Base-by-base conservation (phyloP, 306 rosid genomes). In the Vigna hirtella region DNA sequence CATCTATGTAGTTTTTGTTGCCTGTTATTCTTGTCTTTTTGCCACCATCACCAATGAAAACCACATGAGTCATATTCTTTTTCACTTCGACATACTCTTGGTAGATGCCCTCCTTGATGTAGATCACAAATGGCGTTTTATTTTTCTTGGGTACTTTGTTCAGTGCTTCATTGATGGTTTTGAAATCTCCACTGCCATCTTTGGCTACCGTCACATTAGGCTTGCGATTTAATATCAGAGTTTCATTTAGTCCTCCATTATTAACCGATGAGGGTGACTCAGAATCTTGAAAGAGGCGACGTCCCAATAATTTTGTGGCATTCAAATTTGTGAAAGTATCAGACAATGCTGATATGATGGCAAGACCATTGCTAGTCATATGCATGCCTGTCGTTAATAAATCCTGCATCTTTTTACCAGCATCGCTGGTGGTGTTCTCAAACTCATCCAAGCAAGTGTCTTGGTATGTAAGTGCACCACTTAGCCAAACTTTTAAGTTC, bases 21-120 rank as follows among this genome's bases (percentile, higher is more conserved):
- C 95, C 93, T 2, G 83, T 80, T 77, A 91, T 84, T 11, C 87
- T 55, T 5, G 98, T 88, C 85, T 82, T 89, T 0, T 30, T 43
- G 0, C 86, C 59, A 36, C 97, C 93, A 17, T 90, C 98, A 0
- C 98, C 98, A 17, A 88, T 22, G 22, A 93, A n/a, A 61, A 87
- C 66, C 17, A 93, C 72, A 40, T 86, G 74, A n/a, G 88, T 83
- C 87, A 89, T 81, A 10, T 63, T 0, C 40, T 43, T 81, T 2
- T 59, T 45, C 6, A 91, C 12, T 3, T 18, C 61, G n/a, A 93
- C 77, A 36, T 80, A 74, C 80, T 93, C 98, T 1, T 72, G 3
- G n/a, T 93, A 91, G 24, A 90, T 59, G 2, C 98, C 97, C 4
- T 79, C 42, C 67, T 88, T 91, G 30, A 93, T 77, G 63, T 82